These are phyloP conservation scores for Arachis stenosperma DNA, from an alignment of 306 rosid species.

Conservation along the genomic window DNA sequence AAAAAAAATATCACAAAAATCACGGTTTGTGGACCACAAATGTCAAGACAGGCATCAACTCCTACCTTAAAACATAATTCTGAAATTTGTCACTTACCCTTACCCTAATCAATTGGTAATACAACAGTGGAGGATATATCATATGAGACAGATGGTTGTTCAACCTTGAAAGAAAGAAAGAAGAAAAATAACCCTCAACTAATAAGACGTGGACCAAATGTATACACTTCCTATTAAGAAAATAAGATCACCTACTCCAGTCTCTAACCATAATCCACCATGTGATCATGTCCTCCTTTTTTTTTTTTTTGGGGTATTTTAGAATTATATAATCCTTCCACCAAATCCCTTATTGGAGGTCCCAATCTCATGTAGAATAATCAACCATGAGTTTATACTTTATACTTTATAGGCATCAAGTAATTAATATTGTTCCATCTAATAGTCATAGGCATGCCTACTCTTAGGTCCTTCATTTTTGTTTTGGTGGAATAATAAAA, in stretches of 20 bases:
- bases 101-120: constrained; percentile 7
- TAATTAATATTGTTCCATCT: background rate
- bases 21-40: constrained; percentile 26
- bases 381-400: background rate
- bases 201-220: constrained; percentile 15
- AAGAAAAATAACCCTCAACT: background rate
- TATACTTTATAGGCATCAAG: background rate
- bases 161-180: constrained; percentile 6
- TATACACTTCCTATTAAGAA: constrained; percentile 12
- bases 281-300: background rate
- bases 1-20: too few relatives aligned
- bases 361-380: background rate
- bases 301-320: background rate
- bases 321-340: background rate
- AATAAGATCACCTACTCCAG: constrained; percentile 12
- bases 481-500: background rate
- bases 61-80: background rate
- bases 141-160: constrained; percentile 1
- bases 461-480: background rate
- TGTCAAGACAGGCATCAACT: background rate
- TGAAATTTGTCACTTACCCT: constrained; percentile 5
- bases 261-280: constrained; percentile 15
- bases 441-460: background rate
- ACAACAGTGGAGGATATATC: constrained; percentile 1
- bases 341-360: constrained; percentile 3